Base-by-base conservation (phyloP, 108 stramenopile genomes). In the Skeletonema costatum region DNA sequence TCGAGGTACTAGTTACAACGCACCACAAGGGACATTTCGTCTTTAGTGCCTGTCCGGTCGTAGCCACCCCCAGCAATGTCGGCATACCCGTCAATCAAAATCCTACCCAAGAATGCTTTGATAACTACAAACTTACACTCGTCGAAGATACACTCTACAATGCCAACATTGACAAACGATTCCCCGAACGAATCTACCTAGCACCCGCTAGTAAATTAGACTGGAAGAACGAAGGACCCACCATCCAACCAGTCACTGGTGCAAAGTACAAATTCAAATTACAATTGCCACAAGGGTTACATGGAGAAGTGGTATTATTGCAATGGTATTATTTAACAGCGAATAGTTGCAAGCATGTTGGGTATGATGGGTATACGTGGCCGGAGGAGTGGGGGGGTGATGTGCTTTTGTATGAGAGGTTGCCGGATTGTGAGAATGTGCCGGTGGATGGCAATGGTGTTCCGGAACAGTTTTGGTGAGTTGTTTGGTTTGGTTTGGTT, bases 301-400 rank as follows among this genome's bases (percentile, higher is more conserved):
- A 33, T 35, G 87, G 92, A 12, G 87, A 89, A 29, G 56, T 84
- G 35, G 78, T 89, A 12, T 62, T 91, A 14, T 51, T 89, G n/a
- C 89, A 91, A 60, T 94, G 93, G 93, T 74, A 77, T 31, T 94
- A 94, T 69, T 41, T 87, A 7, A 94, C 91, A 1, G 93, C 85
- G 30, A 94, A 94, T 51, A 81, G 80, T 32, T 81, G 80, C 41
- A 70, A 64, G 64, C 62, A 68, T 25, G 67, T 53, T 33, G 79
- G 79, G 17, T 80, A 80, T 51, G 71, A 81, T 69, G 65, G 31
- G 2, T 81, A 81, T 51, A 35, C 69, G 42, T 81, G 80, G 80
- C 80, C 80, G 12, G 58, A 36, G 14, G 69, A 68, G 5, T 75
- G 74, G 74, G 70, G 74, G 36, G 35, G 66, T 35, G 69, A 73